Evolutionary conservation across 768 basidiomycete genomes (phyloP).

Genomic region (Cubamyces sp.): DNA sequence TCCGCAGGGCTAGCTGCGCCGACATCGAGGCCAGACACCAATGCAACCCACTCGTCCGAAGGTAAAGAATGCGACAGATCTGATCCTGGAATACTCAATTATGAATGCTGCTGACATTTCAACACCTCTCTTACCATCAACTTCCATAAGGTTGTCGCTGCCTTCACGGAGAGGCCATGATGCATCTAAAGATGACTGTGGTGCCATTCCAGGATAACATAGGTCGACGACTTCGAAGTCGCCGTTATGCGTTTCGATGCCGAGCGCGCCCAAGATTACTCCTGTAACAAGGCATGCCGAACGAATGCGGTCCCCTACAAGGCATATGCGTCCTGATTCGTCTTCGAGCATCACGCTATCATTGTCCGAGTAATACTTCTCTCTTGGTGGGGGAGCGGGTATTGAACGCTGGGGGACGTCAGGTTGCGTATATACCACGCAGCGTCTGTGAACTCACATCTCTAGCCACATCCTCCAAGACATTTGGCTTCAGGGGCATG

Average conservation of each 20-base stretch:
- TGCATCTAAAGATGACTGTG: conserved; percentile 46
- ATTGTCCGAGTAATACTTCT: conserved; percentile 74
- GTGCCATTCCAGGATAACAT: conserved; percentile 84
- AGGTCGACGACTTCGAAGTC: conserved; percentile 94
- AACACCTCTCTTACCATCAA: conserved; percentile 55
- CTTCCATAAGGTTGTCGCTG: conserved; percentile 57
- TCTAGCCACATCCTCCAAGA: conserved; percentile 92
- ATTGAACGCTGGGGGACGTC: conserved; percentile 71
- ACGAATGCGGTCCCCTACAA: conserved; percentile 76
- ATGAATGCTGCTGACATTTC: not conserved
- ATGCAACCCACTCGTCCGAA: conserved; percentile 77
- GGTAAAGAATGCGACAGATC: conserved; percentile 15
- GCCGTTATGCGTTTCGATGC: conserved; percentile 85
- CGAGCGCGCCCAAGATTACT: conserved; percentile 86
- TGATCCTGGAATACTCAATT: not conserved
- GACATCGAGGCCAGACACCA: conserved; percentile 85
- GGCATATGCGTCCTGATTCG: conserved; percentile 88
- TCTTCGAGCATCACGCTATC: conserved; percentile 94
- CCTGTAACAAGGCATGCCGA: conserved; percentile 81
- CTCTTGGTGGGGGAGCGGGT: conserved; percentile 75
- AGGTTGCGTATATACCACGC: not conserved
- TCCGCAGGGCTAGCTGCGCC: conserved; percentile 66
- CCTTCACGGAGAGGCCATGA: conserved; percentile 21
- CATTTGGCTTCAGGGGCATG: conserved; percentile 98
- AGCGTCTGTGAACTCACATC: conserved; percentile 63